Evolutionary conservation across 192 early-diverging fungal species (phyloP).

Genomic region (Obelidium mucronatum): DNA sequence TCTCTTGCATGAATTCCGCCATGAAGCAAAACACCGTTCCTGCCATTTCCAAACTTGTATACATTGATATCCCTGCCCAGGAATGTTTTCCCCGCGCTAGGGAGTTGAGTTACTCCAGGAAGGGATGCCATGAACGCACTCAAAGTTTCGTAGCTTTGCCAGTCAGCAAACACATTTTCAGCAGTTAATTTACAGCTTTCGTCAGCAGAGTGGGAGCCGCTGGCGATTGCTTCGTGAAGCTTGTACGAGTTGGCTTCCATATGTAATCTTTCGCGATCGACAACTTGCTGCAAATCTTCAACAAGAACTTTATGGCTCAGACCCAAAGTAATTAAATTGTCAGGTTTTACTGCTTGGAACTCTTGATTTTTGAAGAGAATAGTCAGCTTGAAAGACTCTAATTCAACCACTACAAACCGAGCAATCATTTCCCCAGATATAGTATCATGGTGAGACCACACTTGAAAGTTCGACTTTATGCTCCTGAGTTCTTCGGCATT

Average conservation of each 20-base stretch:
- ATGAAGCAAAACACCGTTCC: slow-evolving; percentile 40
- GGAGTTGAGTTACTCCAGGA: slow-evolving; percentile 27
- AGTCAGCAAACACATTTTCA: slow-evolving; percentile 39
- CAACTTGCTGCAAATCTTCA: slow-evolving; percentile 51
- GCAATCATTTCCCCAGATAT: slow-evolving; percentile 2
- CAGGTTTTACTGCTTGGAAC: neutral
- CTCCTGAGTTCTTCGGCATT: neutral
- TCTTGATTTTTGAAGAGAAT: neutral
- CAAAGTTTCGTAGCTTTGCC: slow-evolving; percentile 42
- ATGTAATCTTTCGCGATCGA: slow-evolving; percentile 51
- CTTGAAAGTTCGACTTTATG: neutral
- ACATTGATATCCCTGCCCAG: slow-evolving; percentile 35
- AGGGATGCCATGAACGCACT: slow-evolving; percentile 32
- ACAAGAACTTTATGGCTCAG: slow-evolving; percentile 45
- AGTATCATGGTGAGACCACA: slow-evolving; percentile 5
- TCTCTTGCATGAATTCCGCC: slow-evolving; percentile 69
- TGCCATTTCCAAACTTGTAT: slow-evolving; percentile 42
- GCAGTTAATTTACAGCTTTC: slow-evolving; percentile 21
- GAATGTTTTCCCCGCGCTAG: slow-evolving; percentile 44
- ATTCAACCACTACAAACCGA: neutral
- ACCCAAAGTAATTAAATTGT: neutral
- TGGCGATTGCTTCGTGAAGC: neutral
- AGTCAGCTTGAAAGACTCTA: neutral
- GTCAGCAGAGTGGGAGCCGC: neutral
- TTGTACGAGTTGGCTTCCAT: slow-evolving; percentile 23